These are phyloP conservation scores for Coemansia sp. DNA, from an alignment of 192 early-diverging fungal species.

Conservation along the genomic window DNA sequence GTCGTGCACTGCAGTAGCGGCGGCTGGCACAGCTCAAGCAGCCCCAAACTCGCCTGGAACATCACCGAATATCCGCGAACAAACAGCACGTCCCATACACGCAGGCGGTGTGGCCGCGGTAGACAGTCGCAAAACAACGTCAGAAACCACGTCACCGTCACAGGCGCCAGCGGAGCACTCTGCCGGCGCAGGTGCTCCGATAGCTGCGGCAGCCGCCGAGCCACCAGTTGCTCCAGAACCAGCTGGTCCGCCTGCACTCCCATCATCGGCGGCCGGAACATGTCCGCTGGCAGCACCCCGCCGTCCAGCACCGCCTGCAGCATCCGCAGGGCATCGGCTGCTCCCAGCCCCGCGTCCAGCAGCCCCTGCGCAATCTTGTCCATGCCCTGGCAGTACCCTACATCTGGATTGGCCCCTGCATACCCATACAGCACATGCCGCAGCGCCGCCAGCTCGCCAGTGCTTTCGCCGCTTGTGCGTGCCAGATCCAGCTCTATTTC, in stretches of 20 bases:
- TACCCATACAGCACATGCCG: slow-evolving; percentile 41
- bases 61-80: slow-evolving; percentile 52
- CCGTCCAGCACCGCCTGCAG: slow-evolving; percentile 49
- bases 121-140: slow-evolving; percentile 56
- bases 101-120: slow-evolving; percentile 47
- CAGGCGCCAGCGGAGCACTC: slow-evolving; percentile 41
- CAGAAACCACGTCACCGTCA: slow-evolving; percentile 59
- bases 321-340: slow-evolving; percentile 50
- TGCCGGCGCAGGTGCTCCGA: slow-evolving; percentile 40
- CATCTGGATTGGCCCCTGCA: slow-evolving; percentile 30
- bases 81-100: slow-evolving; percentile 61
- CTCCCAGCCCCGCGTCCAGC: slow-evolving; percentile 47
- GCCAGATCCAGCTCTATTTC: slow-evolving; percentile 47
- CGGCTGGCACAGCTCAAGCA: slow-evolving; percentile 50
- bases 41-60: slow-evolving; percentile 53
- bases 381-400: slow-evolving; percentile 64
- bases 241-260: slow-evolving; percentile 55
- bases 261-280: slow-evolving; percentile 56
- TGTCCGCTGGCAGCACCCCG: slow-evolving; percentile 49
- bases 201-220: slow-evolving; percentile 52
- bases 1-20: slow-evolving; percentile 50
- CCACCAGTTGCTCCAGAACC: slow-evolving; percentile 53
- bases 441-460: slow-evolving; percentile 4
- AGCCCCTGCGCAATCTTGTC: slow-evolving; percentile 55
- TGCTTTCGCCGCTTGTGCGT: slow-evolving; percentile 18